A percentile compares a stretch with the other conserved stretches of the same genome.
phyloP scores from a whole-genome alignment of 2,329 filamentous ascomycete genomes.

The Atkinsonella texensis region DNA sequence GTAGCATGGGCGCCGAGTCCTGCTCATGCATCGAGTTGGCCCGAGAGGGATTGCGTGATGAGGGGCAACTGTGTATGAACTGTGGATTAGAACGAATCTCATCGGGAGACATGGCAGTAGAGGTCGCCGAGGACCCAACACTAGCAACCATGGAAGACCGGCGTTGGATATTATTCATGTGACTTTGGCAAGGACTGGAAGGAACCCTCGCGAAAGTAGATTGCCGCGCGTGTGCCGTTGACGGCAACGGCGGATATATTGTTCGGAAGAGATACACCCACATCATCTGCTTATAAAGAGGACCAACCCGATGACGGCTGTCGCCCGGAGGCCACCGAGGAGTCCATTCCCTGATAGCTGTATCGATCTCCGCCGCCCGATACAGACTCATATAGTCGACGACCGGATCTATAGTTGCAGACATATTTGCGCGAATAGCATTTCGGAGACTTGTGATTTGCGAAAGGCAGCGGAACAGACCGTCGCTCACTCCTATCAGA shows the following conservation, averaged over 20 bases:
- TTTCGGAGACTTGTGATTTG: conserved; percentile 70
- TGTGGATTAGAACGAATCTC: conserved; percentile 1
- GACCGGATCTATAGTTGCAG: conserved; percentile 46
- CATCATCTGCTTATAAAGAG: conserved; percentile 54
- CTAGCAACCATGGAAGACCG: conserved; percentile 25
- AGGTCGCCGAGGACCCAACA: conserved; percentile 7
- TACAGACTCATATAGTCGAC: conserved; percentile 65
- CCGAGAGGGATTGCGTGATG: conserved; percentile 24
- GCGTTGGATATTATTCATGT: conserved; percentile 12
- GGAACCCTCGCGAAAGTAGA: conserved; percentile 19
- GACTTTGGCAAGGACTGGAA: conserved; percentile 9
- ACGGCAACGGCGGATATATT: conserved; percentile 42
- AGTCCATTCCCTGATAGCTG: conserved; percentile 61
- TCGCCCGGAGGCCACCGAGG: conserved; percentile 49
- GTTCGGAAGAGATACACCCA: conserved; percentile 53
- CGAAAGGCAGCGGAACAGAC: conserved; percentile 65
- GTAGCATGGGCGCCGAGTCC: conserved; percentile 13
- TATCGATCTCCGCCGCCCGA: conserved; percentile 64
- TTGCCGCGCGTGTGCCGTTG: conserved; percentile 16
- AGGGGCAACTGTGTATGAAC: conserved; percentile 18
- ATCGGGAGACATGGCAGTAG: not conserved
- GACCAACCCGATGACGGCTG: conserved; percentile 40
- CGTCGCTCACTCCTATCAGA: conserved; percentile 73
- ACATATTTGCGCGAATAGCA: conserved; percentile 57
- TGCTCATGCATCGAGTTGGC: conserved; percentile 29